Percentiles rank a stretch among this genome's conserved stretches.
Evolutionary conservation across 2,329 filamentous ascomycete species (phyloP).

Genomic region (Colletotrichum theobromicola): DNA sequence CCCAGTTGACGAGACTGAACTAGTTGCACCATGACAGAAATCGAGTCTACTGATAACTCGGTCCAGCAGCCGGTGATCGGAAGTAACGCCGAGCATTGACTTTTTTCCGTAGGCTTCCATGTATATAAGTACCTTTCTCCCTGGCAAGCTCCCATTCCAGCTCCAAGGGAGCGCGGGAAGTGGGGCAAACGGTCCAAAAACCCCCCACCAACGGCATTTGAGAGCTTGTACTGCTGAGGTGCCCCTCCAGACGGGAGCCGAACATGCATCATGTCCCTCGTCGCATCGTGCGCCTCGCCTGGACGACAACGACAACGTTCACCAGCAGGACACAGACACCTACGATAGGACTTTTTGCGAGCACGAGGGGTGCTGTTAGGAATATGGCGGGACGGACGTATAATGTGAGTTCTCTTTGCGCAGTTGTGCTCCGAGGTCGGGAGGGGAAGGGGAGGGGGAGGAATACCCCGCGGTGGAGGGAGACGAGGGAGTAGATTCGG

Average conservation of each 20-base stretch:
- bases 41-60: neutral
- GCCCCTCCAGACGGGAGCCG: neutral
- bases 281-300: constrained; percentile 5
- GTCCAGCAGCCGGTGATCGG: neutral
- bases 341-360: neutral
- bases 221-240: neutral
- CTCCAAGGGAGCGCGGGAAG: neutral
- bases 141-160: neutral
- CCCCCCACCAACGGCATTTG: neutral
- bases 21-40: neutral
- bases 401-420: constrained; percentile 3
- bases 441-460: neutral
- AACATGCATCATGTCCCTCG: constrained; percentile 22
- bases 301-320: neutral
- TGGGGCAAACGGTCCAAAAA: neutral
- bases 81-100: neutral
- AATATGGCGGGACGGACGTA: constrained; percentile 6
- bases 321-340: neutral
- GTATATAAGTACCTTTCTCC: neutral
- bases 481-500: too few relatives aligned
- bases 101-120: neutral
- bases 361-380: constrained; percentile 11
- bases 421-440: neutral
- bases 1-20: neutral
- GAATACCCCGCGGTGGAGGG: neutral